Evolutionary conservation across 305 asterid species (phyloP).

Genomic region (Fraxinus paxiana): DNA sequence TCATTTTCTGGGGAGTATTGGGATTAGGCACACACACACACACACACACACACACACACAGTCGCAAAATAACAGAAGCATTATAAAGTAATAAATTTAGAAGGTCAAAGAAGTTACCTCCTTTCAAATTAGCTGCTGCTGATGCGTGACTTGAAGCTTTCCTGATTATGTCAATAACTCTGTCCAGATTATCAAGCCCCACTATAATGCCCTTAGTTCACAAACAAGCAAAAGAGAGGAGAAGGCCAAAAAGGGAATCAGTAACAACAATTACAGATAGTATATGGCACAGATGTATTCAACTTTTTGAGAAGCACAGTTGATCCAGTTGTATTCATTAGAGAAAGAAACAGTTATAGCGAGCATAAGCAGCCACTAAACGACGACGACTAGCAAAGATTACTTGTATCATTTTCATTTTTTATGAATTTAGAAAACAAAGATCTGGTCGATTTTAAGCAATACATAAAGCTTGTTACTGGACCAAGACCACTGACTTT

Average conservation of each 20-base stretch:
- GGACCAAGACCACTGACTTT: slow-evolving; percentile 5
- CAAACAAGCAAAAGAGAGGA: slow-evolving; percentile 30
- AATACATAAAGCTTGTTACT: slow-evolving; percentile 3
- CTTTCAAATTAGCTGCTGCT: slow-evolving; percentile 60
- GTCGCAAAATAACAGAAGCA: slow-evolving; percentile 7
- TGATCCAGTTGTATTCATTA: background rate
- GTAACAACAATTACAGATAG: slow-evolving; percentile 20
- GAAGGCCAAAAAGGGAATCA: slow-evolving; percentile 17
- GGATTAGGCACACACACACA: slow-evolving; percentile 3
- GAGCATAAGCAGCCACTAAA: slow-evolving; percentile 4
- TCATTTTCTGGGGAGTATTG: background rate
- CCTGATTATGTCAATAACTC: slow-evolving; percentile 62
- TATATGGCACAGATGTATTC: background rate
- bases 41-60: slow-evolving; percentile 14
- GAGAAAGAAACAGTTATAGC: slow-evolving; percentile 11
- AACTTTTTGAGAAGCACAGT: background rate
- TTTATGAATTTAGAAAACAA: slow-evolving; percentile 4
- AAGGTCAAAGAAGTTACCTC: slow-evolving; percentile 43
- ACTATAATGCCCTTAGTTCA: slow-evolving; percentile 63
- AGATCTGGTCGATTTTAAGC: background rate
- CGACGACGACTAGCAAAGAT: slow-evolving; percentile 9
- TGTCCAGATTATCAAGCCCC: slow-evolving; percentile 88
- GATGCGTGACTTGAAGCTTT: slow-evolving; percentile 65
- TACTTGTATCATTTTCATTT: background rate
- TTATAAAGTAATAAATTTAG: slow-evolving; percentile 12